Base-by-base conservation (phyloP, 768 basidiomycete genomes). In the Lactifluus rugatus region DNA sequence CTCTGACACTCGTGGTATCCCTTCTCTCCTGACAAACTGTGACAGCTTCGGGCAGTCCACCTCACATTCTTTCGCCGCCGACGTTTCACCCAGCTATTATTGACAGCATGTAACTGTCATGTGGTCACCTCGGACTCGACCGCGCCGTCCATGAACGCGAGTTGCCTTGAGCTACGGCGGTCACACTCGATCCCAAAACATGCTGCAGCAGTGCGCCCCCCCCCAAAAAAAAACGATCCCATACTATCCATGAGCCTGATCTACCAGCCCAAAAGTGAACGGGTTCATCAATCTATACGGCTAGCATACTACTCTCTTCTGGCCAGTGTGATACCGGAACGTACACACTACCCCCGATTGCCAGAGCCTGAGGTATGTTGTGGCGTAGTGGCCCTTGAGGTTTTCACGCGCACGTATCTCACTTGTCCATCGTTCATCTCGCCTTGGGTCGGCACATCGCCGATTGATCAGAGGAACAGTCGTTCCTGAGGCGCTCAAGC, bases 1-100 rank as follows among this genome's bases (percentile, higher is more conserved):
- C 48, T 44, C 42, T 50, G 58, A 59, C 58, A 54, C 47, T 52
- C 52, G 57, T 58, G 57, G 52, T 41, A 48, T 9, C 34, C 34
- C 34, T 34, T 34, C 34, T 31, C 49, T 52, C 56, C 44, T 57
- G 44, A 48, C 52, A 23, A 26, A 36, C 47, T 48, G 39, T 59
- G 58, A 59, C 58, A 59, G 53, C 58, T 59, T 59, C 42, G 32
- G 48, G 58, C 26, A 59, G 58, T 54, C 41, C 58, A 59, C 48
- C 52, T 50, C 52, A 54, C 58, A 23, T 55, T 21, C 54, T 46
- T 60, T 60, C 54, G 23, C 59, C 59, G 59, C 54, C 54, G 59
- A 56, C 45, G 54, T 51, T 56, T 56, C 59, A 60, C 46, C 50
- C 48, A 56, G 21, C 16, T 54, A 39, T 55, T 47, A 52, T 52